Base-by-base conservation (phyloP, 228 moss, liverwort and hornwort genomes). In the Sphagnum magellanicum region DNA sequence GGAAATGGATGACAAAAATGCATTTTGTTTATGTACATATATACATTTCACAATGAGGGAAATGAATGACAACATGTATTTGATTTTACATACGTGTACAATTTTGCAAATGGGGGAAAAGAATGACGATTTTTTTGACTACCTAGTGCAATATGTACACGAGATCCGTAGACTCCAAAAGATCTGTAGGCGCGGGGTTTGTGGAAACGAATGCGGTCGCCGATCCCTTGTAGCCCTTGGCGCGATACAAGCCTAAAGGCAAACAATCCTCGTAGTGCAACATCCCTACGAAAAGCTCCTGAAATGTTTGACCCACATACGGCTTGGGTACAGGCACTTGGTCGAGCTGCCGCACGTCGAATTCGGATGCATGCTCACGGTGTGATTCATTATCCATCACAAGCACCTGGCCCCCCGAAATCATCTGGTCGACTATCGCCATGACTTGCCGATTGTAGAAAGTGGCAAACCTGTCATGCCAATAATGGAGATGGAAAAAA, bases 371-470 rank as follows among this genome's bases (percentile, higher is more conserved):
- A 55, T 83, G 72, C 47, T 75, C 84, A 62, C 66, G 63, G 4
- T 75, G 71, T 0, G 81, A 72, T 11, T 0, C 6, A 12, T 77
- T 77, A 53, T 76, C 79, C 50, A 67, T 74, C 67, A 70, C 69
- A 5, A 83, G 79, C 58, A 90, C 87, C 71, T 91, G 90, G 53
- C 96, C 91, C 72, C 97, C 91, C 13, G 84, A 90, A 53, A 93
- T 86, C 13, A 97, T 65, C 60, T 91, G 89, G 60, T 97, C 97
- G 70, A 93, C 93, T 13, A 97, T 93, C 10, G 89, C 79, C 60
- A 97, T 74, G 47, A 88, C 91, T 62, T 86, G 91, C 17, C 93
- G 76, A 59, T 97, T 97, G 70, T 86, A 97, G 79, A 97, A 93
- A 16, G 97, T 88, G n/a, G 97, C 88, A 73, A 93, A 97, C 87